phyloP scores from a whole-genome alignment of 192 early-diverging fungal genomes.

The Radiomyces spectabilis region DNA sequence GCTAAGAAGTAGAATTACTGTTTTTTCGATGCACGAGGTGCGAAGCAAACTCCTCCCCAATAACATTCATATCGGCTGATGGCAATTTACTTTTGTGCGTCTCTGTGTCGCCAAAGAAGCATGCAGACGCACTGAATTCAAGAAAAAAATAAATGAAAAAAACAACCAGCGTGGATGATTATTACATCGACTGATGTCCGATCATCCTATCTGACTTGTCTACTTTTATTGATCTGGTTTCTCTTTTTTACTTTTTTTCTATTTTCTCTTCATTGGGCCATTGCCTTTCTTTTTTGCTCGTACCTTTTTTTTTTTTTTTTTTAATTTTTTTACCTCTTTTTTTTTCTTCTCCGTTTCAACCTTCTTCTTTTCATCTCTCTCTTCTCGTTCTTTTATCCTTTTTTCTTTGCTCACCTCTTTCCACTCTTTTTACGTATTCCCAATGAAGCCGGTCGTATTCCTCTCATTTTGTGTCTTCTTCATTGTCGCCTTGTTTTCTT shows the following conservation, averaged over 20 bases:
- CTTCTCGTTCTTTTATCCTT: neutral
- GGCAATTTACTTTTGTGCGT: too few species aligned
- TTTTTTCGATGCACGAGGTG: neutral
- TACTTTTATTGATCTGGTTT: neutral
- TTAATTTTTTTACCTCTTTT: slow-evolving; percentile 3
- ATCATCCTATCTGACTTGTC: neutral
- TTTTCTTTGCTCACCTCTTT: neutral
- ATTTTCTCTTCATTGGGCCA: neutral
- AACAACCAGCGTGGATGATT: neutral
- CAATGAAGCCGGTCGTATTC: slow-evolving; percentile 10
- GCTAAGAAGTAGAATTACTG: neutral
- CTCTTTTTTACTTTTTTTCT: neutral
- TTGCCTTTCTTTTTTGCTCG: neutral
- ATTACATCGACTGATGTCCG: too few species aligned
- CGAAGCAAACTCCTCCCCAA: neutral
- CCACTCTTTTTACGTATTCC: neutral
- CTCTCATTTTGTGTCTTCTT: slow-evolving; percentile 12
- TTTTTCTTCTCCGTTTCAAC: neutral
- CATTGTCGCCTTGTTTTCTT: neutral
- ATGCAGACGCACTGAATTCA: too few species aligned
- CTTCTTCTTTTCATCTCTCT: neutral
- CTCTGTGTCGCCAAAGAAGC: too few species aligned
- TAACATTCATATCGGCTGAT: too few species aligned
- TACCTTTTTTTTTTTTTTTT: neutral
- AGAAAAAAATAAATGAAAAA: neutral